A percentile compares a stretch with the other conserved stretches of the same genome.
These are phyloP conservation scores for Lactuca saligna DNA, from an alignment of 129 eudicot species.

Conservation along the genomic window DNA sequence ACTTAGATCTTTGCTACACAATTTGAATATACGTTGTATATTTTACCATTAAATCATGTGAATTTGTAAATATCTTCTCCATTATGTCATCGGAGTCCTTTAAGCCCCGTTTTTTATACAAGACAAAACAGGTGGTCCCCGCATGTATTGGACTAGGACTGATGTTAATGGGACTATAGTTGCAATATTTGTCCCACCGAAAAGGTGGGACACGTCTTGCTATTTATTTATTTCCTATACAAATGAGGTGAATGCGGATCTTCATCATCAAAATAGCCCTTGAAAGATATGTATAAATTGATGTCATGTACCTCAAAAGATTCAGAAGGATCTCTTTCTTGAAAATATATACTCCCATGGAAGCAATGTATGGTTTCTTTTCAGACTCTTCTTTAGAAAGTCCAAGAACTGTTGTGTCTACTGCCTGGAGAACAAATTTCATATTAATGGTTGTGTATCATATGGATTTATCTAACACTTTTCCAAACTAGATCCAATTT, in stretches of 20 bases:
- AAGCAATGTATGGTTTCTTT: conserved; percentile 94
- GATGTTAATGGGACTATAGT: too few relatives aligned
- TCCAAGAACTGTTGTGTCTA: conserved; percentile 89
- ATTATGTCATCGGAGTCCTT: too few relatives aligned
- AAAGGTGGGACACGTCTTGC: too few relatives aligned
- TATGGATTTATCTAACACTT: conserved; percentile 3
- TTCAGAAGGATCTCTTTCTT: conserved; percentile 88
- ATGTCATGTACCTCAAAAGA: conserved; percentile 61
- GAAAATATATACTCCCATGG: conserved; percentile 93
- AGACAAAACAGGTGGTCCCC: too few relatives aligned
- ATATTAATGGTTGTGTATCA: neutral
- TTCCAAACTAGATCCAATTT: conserved; percentile 8
- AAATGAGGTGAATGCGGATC: too few relatives aligned
- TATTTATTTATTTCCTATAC: too few relatives aligned
- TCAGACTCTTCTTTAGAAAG: conserved; percentile 78
- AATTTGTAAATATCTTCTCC: too few relatives aligned
- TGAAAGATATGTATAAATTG: neutral
- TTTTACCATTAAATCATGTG: too few relatives aligned
- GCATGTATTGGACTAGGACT: too few relatives aligned
- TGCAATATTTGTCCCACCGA: too few relatives aligned
- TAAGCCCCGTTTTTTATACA: too few relatives aligned
- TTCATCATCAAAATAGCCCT: too few relatives aligned
- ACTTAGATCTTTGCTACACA: neutral
- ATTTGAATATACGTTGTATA: neutral
- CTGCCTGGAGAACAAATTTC: conserved; percentile 56